These are phyloP conservation scores for Stemphylium beticola DNA, from an alignment of 2,329 filamentous ascomycete species.

Conservation along the genomic window DNA sequence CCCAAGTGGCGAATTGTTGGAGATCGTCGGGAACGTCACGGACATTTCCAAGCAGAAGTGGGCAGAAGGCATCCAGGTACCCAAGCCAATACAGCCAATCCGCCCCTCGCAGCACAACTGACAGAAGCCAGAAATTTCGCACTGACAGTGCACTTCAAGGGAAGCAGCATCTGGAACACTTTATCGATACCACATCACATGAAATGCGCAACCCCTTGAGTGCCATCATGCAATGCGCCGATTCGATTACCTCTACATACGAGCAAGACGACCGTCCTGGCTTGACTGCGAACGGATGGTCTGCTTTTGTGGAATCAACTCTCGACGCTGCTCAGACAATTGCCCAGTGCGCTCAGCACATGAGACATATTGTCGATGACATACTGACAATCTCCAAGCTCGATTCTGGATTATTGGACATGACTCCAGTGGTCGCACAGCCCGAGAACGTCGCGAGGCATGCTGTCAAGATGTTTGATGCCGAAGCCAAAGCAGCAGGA, in stretches of 20 bases:
- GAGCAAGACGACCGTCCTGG: slow-evolving; percentile 16
- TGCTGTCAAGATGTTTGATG: slow-evolving; percentile 48
- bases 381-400: slow-evolving; percentile 55
- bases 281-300: slow-evolving; percentile 16
- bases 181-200: slow-evolving; percentile 47
- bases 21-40: slow-evolving; percentile 45
- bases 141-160: slow-evolving; percentile 39
- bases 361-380: slow-evolving; percentile 57
- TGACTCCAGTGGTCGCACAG: slow-evolving; percentile 50
- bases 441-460: slow-evolving; percentile 41
- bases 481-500: slow-evolving; percentile 41
- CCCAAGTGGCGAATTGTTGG: slow-evolving; percentile 29
- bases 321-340: slow-evolving; percentile 52
- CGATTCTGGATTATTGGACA: slow-evolving; percentile 51
- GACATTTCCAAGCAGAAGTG: slow-evolving; percentile 49
- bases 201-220: slow-evolving; percentile 54
- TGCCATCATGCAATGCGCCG: slow-evolving; percentile 53
- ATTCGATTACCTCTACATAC: slow-evolving; percentile 43
- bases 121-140: slow-evolving; percentile 28
- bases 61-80: slow-evolving; percentile 36
- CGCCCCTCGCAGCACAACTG: no score
- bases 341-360: slow-evolving; percentile 52
- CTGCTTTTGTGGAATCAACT: slow-evolving; percentile 28
- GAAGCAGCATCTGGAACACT: slow-evolving; percentile 44
- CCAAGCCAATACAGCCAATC: no score